Evolutionary conservation across 352 stramenopile species (phyloP), one percentile per base, ranked within the genome.

Genomic region (Phytopythium chamaehyphon): DNA sequence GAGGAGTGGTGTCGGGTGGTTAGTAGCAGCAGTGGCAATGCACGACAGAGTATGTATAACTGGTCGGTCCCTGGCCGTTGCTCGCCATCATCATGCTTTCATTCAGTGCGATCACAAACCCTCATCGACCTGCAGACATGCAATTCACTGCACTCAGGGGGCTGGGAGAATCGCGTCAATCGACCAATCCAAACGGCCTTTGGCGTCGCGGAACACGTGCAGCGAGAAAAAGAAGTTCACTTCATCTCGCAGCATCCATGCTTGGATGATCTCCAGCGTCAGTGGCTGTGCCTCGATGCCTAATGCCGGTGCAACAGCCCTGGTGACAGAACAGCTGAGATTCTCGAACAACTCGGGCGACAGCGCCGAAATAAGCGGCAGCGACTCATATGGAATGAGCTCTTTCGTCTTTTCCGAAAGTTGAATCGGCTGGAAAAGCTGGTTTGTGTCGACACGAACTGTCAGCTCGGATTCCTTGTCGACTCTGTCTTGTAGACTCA

Each of bases 201-300:
- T 40, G 23, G 51, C 61, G 42, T 65, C 47, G 19, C 52, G 56
- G 46, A 63, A 68, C 23, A 76, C 40, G 24, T 64, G 63, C 40
- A 73, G 44, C 28, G 66, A 76, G 43, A 76, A 76, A 31, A 76
- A 71, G 18, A 37, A 61, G 24, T 63, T 43, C 22, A 40, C 28
- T 8, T 54, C 46, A 1, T 44, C 51, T 21, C 14, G 51, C 14
- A 35, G 6, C 12, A 76, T 42, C 45, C 56, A 68, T 2, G 62
- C 38, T 47, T 61, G n/a, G 21, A 73, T 57, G 10, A 62, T 44
- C 18, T 38, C 18, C 23, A 73, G 42, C 19, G 57, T 65, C 48
- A 76, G 40, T 22, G 15, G 5, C 37, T 12, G 37, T 15, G 46
- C 11, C 33, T 22, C 26, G 26, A 21, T 19, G n/a, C 28, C 28